A percentile compares a stretch with the other conserved stretches of the same genome.
Evolutionary conservation across 73 alveolate species (phyloP).

Genomic region (Breviolum minutum): DNA sequence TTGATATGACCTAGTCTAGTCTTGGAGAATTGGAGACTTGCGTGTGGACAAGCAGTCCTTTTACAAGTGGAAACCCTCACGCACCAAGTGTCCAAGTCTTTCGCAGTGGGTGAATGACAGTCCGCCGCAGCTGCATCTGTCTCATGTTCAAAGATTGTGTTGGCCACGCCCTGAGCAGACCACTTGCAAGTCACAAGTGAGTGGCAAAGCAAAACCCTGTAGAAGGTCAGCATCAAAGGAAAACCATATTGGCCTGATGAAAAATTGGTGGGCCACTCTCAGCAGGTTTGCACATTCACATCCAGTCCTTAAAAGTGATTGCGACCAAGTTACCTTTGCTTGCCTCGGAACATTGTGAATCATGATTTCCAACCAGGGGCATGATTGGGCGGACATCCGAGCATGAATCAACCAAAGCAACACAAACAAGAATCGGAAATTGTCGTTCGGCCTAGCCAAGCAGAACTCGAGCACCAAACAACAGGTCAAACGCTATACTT

Average conservation of each 20-base stretch:
- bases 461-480: too few species aligned
- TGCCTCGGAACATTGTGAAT: background rate
- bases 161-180: background rate
- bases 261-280: too few species aligned
- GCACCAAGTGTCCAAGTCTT: background rate
- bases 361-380: too few species aligned
- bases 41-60: too few species aligned
- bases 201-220: background rate
- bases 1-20: too few species aligned
- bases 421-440: too few species aligned
- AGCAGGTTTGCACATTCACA: too few species aligned
- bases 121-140: background rate
- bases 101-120: background rate
- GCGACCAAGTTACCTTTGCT: background rate
- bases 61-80: too few species aligned
- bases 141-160: conserved; percentile 34
- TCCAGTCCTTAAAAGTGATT: background rate
- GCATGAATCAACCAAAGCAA: background rate
- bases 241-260: too few species aligned
- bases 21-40: too few species aligned
- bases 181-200: background rate
- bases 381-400: background rate
- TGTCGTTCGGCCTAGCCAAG: too few species aligned
- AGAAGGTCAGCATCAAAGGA: background rate
- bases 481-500: background rate